Percentiles rank a stretch among this genome's conserved stretches.
Conservation (phyloP, 2,329 filamentous ascomycete genomes). For the Uncinocarpus reesii region DNA sequence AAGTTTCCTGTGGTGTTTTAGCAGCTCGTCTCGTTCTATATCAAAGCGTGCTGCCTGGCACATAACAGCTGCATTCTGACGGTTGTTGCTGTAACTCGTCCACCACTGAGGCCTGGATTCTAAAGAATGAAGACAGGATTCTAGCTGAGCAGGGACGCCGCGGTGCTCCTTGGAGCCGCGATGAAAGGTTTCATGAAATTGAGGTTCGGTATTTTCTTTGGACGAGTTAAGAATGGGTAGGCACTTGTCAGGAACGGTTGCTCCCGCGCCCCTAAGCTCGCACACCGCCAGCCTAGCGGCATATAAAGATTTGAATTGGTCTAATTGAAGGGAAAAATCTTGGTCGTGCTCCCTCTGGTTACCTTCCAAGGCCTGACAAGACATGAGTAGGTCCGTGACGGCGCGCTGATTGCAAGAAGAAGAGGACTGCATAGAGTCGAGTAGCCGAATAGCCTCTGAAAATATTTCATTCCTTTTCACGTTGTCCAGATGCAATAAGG, state of each 20-base stretch:
- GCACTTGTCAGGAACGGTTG: constrained; percentile 44
- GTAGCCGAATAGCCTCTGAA: constrained; percentile 34
- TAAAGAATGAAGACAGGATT: constrained; percentile 45
- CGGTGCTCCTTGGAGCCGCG: background rate
- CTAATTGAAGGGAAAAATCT: constrained; percentile 28
- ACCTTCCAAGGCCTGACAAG: constrained; percentile 43
- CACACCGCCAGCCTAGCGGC: constrained; percentile 54
- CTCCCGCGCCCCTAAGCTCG: constrained; percentile 47
- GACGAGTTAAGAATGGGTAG: constrained; percentile 35
- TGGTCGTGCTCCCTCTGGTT: constrained; percentile 20
- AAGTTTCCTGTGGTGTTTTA: constrained; percentile 33
- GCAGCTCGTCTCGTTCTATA: constrained; percentile 44
- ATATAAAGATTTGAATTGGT: constrained; percentile 46
- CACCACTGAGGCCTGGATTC: constrained; percentile 48
- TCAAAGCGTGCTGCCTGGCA: constrained; percentile 52
- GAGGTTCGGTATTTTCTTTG: background rate
- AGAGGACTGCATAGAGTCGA: constrained; percentile 37
- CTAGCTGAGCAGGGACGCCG: constrained; percentile 25
- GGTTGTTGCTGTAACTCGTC: constrained; percentile 55
- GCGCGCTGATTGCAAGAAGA: constrained; percentile 47
- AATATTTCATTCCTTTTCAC: constrained; percentile 30
- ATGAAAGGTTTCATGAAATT: constrained; percentile 14
- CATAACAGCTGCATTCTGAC: constrained; percentile 51
- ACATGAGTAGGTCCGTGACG: constrained; percentile 42
- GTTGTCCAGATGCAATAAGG: constrained; percentile 21